Base-by-base conservation (phyloP, 169 alveolate genomes). In the Cryptosporidium meleagridis region DNA sequence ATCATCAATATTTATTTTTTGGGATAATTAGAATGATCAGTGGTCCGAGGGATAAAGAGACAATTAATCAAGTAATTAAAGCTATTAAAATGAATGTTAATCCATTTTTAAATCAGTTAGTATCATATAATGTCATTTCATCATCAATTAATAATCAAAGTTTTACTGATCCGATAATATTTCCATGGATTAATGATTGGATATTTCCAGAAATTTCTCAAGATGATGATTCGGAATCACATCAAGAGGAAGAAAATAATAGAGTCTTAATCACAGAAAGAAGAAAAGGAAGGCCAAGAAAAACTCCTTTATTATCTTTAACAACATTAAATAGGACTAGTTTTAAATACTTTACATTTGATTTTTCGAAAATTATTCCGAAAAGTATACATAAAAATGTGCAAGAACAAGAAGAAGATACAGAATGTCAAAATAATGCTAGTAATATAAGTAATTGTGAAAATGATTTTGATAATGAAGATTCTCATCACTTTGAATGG, bases 221-320 rank as follows among this genome's bases (percentile, higher is more conserved):
- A 18, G 33, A 41, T 1, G 45, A 41, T 1, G 70, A 65, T 45
- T 41, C 61, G 8, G 53, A 65, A 7, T 31, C 72, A 31, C 10
- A 16, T 55, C 39, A 3, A 7, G 62, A 53, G 3, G 55, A 39
- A 23, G 89, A 80, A 14, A 51, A 7, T 23, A 10, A 31, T 41
- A 26, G 4, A 6, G 69, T 75, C 9, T 45, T 55, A n/a, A 65
- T 67, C 33, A 33, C 65, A 10, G 75, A 65, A 39, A 80, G 75
- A 45, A 61, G 75, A 62, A 80, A 65, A 21, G 89, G 89, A 26
- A 80, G 89, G 31, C 89, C 89, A 29, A 80, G 89, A 29, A 80
- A 80, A 29, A 48, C 75, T n/a, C 75, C 89, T 26, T 41, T 39
- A 37, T 12, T 80, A 26, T 61, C 69, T 39, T 39, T 59, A 39